Evolutionary conservation across 2,329 filamentous ascomycete genomes (phyloP).

Genomic region (Fusarium ramigenum): DNA sequence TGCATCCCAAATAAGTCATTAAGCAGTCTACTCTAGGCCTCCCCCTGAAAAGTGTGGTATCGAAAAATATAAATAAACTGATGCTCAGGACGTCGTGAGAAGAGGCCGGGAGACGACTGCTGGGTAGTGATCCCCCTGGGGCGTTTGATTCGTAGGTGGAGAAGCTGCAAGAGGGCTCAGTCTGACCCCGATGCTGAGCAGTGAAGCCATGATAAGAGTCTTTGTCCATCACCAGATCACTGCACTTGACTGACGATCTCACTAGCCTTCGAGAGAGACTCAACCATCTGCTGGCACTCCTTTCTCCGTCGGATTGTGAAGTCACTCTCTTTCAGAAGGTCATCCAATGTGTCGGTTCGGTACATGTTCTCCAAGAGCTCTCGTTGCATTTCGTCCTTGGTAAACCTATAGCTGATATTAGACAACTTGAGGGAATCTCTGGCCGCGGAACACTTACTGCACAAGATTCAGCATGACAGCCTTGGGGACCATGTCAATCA

Average conservation of each 20-base stretch:
- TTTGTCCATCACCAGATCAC: constrained; percentile 49
- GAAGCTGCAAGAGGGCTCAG: constrained; percentile 14
- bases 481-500: constrained; percentile 99
- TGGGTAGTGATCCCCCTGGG: constrained; percentile 6
- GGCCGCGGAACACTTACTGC: constrained; percentile 69
- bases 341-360: constrained; percentile 87
- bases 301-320: constrained; percentile 95
- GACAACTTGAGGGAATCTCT: neutral
- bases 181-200: constrained; percentile 17
- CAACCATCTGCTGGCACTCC: constrained; percentile 99
- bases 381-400: constrained; percentile 98
- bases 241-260: constrained; percentile 92
- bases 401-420: constrained; percentile 67
- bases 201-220: constrained; percentile 24
- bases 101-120: constrained; percentile 15
- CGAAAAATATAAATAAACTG: constrained; percentile 44
- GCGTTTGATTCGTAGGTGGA: constrained; percentile 12
- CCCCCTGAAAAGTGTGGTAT: constrained; percentile 50
- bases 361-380: constrained; percentile 99
- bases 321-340: constrained; percentile 96
- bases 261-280: constrained; percentile 86
- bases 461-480: constrained; percentile 98
- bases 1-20: constrained; percentile 41
- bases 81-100: constrained; percentile 31
- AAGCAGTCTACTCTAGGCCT: constrained; percentile 49